Evolutionary conservation across 2,329 filamentous ascomycete species (phyloP).

Genomic region (Hypoxylon sp.): DNA sequence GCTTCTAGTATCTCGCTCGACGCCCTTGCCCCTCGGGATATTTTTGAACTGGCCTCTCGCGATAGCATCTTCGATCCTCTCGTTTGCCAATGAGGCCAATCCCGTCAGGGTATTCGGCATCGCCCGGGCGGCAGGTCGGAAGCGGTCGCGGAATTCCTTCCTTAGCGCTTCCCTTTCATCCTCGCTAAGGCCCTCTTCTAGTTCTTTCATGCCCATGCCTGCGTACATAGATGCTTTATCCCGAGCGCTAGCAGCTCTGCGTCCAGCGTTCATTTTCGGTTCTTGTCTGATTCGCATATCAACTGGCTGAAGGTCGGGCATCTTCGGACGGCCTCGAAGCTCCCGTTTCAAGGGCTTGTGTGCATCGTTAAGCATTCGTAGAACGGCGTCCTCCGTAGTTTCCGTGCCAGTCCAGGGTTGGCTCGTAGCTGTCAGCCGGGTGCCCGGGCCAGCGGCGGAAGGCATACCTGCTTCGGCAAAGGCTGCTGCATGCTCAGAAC

Average conservation of each 20-base stretch:
- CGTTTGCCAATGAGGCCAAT: conserved; percentile 85
- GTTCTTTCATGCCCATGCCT: conserved; percentile 60
- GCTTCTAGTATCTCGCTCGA: conserved; percentile 85
- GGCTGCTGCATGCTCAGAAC: conserved; percentile 61
- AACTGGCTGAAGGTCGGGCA: conserved; percentile 60
- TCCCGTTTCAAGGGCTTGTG: conserved; percentile 74
- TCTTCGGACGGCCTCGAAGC: conserved; percentile 60
- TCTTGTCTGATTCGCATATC: conserved; percentile 64
- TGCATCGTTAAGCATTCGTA: conserved; percentile 88
- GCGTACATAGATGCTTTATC: conserved; percentile 69
- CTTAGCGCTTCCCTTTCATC: conserved; percentile 79
- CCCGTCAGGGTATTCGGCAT: conserved; percentile 84
- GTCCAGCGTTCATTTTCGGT: conserved; percentile 57
- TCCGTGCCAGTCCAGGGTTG: conserved; percentile 85
- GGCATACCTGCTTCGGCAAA: conserved; percentile 64
- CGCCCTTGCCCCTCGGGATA: conserved; percentile 81
- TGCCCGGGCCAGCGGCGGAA: conserved; percentile 74
- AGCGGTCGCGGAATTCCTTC: conserved; percentile 83
- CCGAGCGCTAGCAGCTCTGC: conserved; percentile 65
- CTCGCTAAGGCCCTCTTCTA: conserved; percentile 71
- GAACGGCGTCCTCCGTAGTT: conserved; percentile 76
- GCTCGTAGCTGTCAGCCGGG: conserved; percentile 74
- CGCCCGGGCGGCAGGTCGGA: conserved; percentile 76
- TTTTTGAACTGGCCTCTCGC: conserved; percentile 89
- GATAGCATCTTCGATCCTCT: conserved; percentile 92